phyloP scores from a whole-genome alignment of 2,329 filamentous ascomycete genomes.

The Podosphaera fusca region DNA sequence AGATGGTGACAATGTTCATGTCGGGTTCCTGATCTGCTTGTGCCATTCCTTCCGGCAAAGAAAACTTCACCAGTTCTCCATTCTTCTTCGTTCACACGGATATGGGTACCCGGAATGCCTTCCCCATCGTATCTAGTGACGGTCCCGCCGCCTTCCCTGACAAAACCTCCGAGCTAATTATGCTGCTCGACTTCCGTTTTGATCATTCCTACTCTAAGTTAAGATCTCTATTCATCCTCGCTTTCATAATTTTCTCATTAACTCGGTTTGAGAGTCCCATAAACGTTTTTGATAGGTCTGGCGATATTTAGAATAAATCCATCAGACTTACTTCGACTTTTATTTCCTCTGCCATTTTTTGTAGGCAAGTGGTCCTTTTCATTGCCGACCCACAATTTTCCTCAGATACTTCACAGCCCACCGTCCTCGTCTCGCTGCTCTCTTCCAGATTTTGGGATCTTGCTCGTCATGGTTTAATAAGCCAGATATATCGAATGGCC shows the following conservation, averaged over 20 bases:
- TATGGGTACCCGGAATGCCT: neutral
- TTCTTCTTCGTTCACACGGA: neutral
- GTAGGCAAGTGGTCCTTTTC: no score
- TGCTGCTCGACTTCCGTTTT: no score
- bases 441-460: no score
- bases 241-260: neutral
- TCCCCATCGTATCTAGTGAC: no score
- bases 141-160: no score
- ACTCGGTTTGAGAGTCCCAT: neutral
- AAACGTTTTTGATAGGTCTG: neutral
- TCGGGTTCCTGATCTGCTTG: neutral
- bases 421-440: no score
- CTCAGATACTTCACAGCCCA: no score
- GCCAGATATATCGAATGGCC: no score
- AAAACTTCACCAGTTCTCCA: neutral
- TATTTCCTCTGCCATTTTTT: neutral
- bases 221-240: neutral
- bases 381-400: no score
- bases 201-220: no score
- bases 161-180: no score
- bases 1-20: neutral
- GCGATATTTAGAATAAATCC: slow-evolving; percentile 1
- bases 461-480: no score
- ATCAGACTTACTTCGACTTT: neutral
- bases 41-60: neutral